These are phyloP conservation scores for Yarrowia porcina DNA, from an alignment of 805 yeast genomes.

Conservation along the genomic window DNA sequence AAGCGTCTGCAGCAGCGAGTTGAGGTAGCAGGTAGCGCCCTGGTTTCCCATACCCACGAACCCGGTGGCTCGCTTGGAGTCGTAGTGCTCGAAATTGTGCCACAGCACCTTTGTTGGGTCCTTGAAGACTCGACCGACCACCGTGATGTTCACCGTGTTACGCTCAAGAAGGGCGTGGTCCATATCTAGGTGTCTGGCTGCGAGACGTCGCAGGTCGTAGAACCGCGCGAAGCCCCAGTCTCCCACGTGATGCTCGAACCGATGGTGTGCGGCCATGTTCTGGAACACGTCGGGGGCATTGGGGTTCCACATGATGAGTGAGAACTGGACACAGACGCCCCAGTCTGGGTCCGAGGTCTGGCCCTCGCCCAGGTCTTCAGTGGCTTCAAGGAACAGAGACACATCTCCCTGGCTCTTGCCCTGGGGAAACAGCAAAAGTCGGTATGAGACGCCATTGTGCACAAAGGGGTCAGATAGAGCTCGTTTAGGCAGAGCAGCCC, in stretches of 20 bases:
- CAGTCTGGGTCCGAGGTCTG: conserved; percentile 45
- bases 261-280: conserved; percentile 65
- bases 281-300: conserved; percentile 58
- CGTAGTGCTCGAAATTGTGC: conserved; percentile 76
- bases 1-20: conserved; percentile 86
- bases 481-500: conserved; percentile 40
- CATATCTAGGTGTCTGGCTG: conserved; percentile 39
- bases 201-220: conserved; percentile 53
- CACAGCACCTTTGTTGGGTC: conserved; percentile 94
- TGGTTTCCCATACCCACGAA: conserved; percentile 91
- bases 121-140: conserved; percentile 68
- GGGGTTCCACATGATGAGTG: conserved; percentile 81
- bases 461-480: conserved; percentile 37
- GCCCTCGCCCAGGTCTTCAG: conserved; percentile 32
- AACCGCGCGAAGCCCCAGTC: conserved; percentile 97
- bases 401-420: conserved; percentile 58
- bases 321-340: conserved; percentile 91
- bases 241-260: conserved; percentile 68
- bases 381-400: conserved; percentile 80
- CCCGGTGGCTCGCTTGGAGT: conserved; percentile 84
- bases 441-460: conserved; percentile 40
- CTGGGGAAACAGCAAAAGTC: conserved; percentile 69
- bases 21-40: conserved; percentile 97
- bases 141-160: conserved; percentile 66
- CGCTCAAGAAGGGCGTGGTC: conserved; percentile 47